Evolutionary conservation across 2,329 filamentous ascomycete species (phyloP), one percentile per base, ranked within the genome.

Genomic region (Clarireedia sp.): DNA sequence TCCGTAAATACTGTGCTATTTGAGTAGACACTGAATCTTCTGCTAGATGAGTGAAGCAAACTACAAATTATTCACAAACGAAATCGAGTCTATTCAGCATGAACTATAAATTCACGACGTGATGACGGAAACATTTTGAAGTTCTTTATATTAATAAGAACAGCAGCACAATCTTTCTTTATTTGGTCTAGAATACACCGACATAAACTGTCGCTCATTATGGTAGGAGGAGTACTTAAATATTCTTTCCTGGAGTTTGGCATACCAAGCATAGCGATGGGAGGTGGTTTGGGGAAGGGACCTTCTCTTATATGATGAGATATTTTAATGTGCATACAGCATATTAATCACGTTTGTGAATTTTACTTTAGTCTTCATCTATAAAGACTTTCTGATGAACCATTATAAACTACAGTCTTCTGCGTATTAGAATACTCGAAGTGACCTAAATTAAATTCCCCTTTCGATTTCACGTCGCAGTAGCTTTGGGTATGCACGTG

Each of bases 21-120:
- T 9, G 14, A 16, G 17, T 40, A 29, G 17, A 10, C 19, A 26
- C 14, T 17, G 7, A 33, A 14, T 2, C 47, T 45, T 38, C 16
- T 24, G 14, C 3, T 17, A 70, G 68, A 66, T 70, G 63, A 64
- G 60, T 24, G 66, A 68, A 62, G 59, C 60, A 14, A 69, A 68
- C 57, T 63, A 64, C 40, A 64, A 56, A 54, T 56, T 66, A 14
- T 69, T 69, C 55, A 60, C 56, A 54, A 57, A 63, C n/a, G 67
- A 70, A 57, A 66, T 71, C 41, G 60, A 63, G 19, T 68, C 64
- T 12, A 66, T 72, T 33, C 65, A 73, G 63, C 63, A 62, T 37
- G 64, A 67, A 55, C 60, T 69, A 59, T 62, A 44, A 57, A 55
- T 29, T 19, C 33, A 21, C 26, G 41, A 26, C 6, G 17, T 21